These are phyloP conservation scores for Tetrapisispora namnaoensis DNA, from an alignment of 805 yeast species.

Conservation along the genomic window DNA sequence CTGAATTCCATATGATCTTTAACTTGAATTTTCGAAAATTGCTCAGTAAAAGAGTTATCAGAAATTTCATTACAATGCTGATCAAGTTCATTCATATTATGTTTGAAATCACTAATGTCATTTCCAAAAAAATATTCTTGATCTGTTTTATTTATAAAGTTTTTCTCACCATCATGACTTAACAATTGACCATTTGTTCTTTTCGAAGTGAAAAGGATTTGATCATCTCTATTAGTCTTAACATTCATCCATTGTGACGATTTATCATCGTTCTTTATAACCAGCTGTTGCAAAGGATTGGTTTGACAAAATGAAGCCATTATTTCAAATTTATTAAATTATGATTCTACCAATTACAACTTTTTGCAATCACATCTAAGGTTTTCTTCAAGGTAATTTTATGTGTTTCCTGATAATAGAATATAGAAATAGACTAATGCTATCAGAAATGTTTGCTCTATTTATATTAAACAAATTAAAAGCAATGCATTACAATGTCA, in stretches of 20 bases:
- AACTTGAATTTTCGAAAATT: conserved; percentile 21
- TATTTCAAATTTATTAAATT: background rate
- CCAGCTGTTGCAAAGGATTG: conserved; percentile 16
- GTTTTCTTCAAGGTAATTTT: too few species aligned
- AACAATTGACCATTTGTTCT: background rate
- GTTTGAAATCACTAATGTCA: too few species aligned
- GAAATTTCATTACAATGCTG: background rate
- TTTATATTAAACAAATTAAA: too few species aligned
- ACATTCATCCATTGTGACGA: background rate
- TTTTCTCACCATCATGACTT: background rate
- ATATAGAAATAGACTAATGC: background rate
- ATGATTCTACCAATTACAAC: too few species aligned
- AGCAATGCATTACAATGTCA: too few species aligned
- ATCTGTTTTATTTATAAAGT: background rate
- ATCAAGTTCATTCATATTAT: background rate
- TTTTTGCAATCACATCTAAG: too few species aligned
- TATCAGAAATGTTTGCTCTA: background rate
- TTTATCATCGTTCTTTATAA: conserved; percentile 1
- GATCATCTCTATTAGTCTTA: background rate
- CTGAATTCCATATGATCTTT: conserved; percentile 25
- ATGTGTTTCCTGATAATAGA: too few species aligned
- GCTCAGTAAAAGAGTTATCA: conserved; percentile 5
- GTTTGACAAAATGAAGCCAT: conserved; percentile 9
- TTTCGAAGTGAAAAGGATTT: background rate
- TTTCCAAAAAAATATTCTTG: background rate